Percentiles rank a stretch among this genome's conserved stretches.
phyloP scores from a whole-genome alignment of 768 basidiomycete genomes.

The Postia placenta region DNA sequence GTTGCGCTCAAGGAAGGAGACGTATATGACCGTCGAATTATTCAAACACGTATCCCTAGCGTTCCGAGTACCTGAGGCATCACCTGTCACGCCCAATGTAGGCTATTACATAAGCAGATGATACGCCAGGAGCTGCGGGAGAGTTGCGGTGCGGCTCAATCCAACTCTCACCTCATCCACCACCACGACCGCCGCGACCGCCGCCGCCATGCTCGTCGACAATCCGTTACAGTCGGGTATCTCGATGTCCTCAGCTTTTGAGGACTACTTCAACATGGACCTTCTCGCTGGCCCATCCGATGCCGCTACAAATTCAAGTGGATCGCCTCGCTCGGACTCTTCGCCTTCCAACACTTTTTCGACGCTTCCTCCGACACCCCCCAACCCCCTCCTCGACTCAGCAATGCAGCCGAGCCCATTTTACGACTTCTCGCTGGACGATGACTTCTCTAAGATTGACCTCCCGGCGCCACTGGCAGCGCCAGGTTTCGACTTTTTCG shows the following conservation, averaged over 20 bases:
- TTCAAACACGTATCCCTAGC: too few species aligned
- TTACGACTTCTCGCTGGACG: conserved; percentile 24
- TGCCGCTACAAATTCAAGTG: conserved; percentile 15
- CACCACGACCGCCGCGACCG: conserved; percentile 7
- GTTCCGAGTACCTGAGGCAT: too few species aligned
- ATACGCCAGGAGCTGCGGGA: not conserved
- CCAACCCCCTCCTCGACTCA: conserved; percentile 18
- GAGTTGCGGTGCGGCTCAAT: not conserved
- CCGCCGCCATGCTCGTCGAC: conserved; percentile 36
- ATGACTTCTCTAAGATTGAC: conserved; percentile 24
- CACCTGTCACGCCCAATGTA: too few species aligned
- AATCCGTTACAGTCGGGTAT: conserved; percentile 23
- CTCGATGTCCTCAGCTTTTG: conserved; percentile 35
- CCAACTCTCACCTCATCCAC: conserved; percentile 3
- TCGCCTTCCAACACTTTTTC: conserved; percentile 22
- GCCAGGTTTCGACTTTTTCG: conserved; percentile 35
- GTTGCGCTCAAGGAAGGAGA: too few species aligned
- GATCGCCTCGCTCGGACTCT: conserved; percentile 18
- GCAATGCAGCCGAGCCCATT: conserved; percentile 11
- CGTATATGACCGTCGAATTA: too few species aligned
- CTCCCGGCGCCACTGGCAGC: conserved; percentile 17
- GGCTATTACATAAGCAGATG: not conserved
- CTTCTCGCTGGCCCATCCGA: conserved; percentile 33
- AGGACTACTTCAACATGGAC: conserved; percentile 66
- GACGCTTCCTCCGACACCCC: conserved; percentile 20